A percentile compares a stretch with the other conserved stretches of the same genome.
Evolutionary conservation across 257 asterid species (phyloP).

Genomic region (Scutellaria barbata): DNA sequence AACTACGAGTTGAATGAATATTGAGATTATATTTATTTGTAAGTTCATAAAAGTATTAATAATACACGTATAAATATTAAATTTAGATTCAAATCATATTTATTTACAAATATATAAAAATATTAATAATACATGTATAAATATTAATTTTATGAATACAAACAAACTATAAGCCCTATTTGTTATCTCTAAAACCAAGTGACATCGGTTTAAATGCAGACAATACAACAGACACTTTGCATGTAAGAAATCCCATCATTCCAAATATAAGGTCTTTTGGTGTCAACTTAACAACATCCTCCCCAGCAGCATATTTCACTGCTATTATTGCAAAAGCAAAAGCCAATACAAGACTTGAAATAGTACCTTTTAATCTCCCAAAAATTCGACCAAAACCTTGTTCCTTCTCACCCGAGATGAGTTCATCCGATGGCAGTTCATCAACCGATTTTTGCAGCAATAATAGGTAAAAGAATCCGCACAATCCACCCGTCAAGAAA

Average conservation of each 20-base stretch:
- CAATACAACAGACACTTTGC: constrained; percentile 74
- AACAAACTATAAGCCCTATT: constrained; percentile 33
- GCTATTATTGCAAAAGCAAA: constrained; percentile 46
- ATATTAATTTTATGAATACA: neutral
- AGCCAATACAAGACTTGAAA: constrained; percentile 46
- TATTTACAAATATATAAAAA: no score
- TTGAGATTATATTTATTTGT: no score
- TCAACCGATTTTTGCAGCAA: constrained; percentile 81
- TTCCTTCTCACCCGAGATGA: constrained; percentile 40
- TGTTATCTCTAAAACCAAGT: constrained; percentile 38
- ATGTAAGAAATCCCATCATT: constrained; percentile 74
- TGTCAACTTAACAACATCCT: constrained; percentile 49
- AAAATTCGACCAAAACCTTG: constrained; percentile 37
- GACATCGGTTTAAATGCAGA: constrained; percentile 75
- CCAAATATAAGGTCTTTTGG: constrained; percentile 72
- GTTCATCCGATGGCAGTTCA: constrained; percentile 52
- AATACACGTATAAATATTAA: no score
- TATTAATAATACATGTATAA: no score
- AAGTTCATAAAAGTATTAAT: no score
- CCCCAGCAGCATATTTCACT: constrained; percentile 56
- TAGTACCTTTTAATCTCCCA: constrained; percentile 50
- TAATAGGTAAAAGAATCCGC: constrained; percentile 68
- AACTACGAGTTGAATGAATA: no score
- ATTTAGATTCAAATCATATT: no score
- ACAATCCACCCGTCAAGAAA: constrained; percentile 70